Base-by-base conservation (phyloP, 257 asterid genomes). In the Striga asiatica region DNA sequence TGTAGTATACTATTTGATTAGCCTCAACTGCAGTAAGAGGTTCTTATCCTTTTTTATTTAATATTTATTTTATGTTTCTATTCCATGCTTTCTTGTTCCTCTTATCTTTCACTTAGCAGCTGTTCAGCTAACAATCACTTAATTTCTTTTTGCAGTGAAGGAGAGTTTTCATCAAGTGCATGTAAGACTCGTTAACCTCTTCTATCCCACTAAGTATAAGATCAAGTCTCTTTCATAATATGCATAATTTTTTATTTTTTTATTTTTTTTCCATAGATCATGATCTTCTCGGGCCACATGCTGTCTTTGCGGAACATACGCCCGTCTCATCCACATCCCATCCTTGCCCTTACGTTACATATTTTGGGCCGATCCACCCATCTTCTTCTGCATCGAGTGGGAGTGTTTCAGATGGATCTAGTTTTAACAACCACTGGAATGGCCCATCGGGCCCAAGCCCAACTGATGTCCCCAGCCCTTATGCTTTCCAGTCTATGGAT, bases 321-420 rank as follows among this genome's bases (percentile, higher is more conserved):
- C 74, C 87, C 28, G 76, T 81, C 46, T 75, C 95, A 58, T 78
- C 97, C 53, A 64, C 93, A 23, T 51, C 74, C 66, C 88, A 78
- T 80, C 91, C 82, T 42, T 81, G 95, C 64, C 97, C 97, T 5
- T 88, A 84, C 54, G 54, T 88, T 66, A 83, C 97, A 37, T 88
- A 82, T 72, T 57, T 85, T 59, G 97, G 95, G 61, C 95, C 93
- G 27, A 21, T 82, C 45, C 95, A 72, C 53, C 89, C 88, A 50
- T 74, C 95, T 42, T 76, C 97, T 45, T 80, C 95, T 56, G 74
- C 79, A 60, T 79, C 93, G 19, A 74, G 70, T 49, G 84, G 79
- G 48, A 76, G 56, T 46, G 74, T 82, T 60, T 75, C 86, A 1
- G 95, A 82, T 64, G 85, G 84, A 54, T 72, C 92, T 60, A 81